Percentiles rank a stretch among this genome's conserved stretches.
phyloP scores from a whole-genome alignment of 768 basidiomycete species.

The Neoboletus brunneissimus region DNA sequence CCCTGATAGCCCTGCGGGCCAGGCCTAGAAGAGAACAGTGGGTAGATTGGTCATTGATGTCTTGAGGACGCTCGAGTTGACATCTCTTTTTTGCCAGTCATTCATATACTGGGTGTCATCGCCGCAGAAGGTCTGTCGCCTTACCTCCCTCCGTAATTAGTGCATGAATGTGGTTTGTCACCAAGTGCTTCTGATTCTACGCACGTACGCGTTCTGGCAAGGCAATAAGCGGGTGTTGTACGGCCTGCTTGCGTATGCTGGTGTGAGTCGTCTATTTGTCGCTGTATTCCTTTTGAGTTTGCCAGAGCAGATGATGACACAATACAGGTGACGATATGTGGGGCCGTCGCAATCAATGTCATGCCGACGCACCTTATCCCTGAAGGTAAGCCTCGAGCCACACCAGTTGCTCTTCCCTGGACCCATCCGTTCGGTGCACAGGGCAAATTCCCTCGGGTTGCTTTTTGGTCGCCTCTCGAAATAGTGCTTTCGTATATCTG shows the following conservation, averaged over 20 bases:
- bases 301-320: not conserved
- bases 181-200: slow-evolving; percentile 16
- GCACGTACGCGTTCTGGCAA: slow-evolving; percentile 23
- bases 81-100: not conserved
- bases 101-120: slow-evolving; percentile 7
- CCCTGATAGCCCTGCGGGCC: slow-evolving; percentile 1
- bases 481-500: slow-evolving; percentile 6
- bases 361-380: slow-evolving; percentile 4
- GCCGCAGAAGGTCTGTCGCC: slow-evolving; percentile 7
- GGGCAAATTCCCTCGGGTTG: not conserved
- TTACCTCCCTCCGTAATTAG: not conserved
- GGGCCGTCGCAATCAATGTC: slow-evolving; percentile 1
- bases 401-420: no score
- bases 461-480: not conserved
- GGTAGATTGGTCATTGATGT: not conserved
- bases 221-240: slow-evolving; percentile 8
- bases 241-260: slow-evolving; percentile 10
- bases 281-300: not conserved
- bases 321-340: slow-evolving; percentile 6
- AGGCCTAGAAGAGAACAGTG: slow-evolving; percentile 8
- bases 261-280: slow-evolving; percentile 1
- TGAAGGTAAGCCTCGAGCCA: not conserved
- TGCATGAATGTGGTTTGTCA: not conserved
- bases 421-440: not conserved
- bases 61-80: not conserved